Evolutionary conservation across 2,329 filamentous ascomycete species (phyloP).

Genomic region (Chaetoscypha palmicola): DNA sequence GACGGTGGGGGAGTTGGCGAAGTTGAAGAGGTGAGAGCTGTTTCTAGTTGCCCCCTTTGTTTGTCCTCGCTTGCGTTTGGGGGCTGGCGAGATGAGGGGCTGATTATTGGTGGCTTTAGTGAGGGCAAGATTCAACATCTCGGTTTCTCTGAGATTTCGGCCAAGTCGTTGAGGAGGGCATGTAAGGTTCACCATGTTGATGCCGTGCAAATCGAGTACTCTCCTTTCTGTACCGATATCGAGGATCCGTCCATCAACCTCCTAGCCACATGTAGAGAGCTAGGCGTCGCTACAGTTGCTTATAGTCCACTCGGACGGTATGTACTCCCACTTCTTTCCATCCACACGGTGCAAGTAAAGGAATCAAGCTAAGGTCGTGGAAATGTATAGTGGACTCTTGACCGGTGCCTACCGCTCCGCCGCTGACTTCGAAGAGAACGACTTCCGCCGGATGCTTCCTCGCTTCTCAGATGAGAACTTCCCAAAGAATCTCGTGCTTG

Average conservation of each 20-base stretch:
- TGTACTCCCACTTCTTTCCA: conserved; percentile 20
- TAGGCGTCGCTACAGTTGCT: conserved; percentile 49
- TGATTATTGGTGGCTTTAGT: conserved; percentile 18
- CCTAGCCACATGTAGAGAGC: conserved; percentile 48
- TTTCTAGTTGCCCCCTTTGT: not conserved
- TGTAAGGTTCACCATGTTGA: conserved; percentile 42
- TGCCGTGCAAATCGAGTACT: conserved; percentile 49
- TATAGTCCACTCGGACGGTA: conserved; percentile 49
- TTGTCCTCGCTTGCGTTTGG: not conserved
- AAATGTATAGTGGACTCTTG: conserved; percentile 44
- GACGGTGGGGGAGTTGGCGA: conserved; percentile 35
- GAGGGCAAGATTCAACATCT: conserved; percentile 52
- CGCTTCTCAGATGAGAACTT: conserved; percentile 45
- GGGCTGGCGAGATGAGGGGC: not conserved
- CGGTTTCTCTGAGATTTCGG: conserved; percentile 46
- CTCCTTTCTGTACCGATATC: conserved; percentile 48
- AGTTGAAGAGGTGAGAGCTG: conserved; percentile 33
- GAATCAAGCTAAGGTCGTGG: too few relatives aligned
- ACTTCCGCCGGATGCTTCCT: conserved; percentile 41
- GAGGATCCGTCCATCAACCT: conserved; percentile 42
- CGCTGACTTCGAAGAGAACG: conserved; percentile 41
- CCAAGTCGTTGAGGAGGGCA: conserved; percentile 44
- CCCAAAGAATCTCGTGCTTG: conserved; percentile 41
- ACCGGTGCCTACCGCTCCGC: conserved; percentile 41
- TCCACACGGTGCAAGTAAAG: not conserved